Conservation (phyloP, 208 protist species). For the Dictyostelium gargantuum region DNA sequence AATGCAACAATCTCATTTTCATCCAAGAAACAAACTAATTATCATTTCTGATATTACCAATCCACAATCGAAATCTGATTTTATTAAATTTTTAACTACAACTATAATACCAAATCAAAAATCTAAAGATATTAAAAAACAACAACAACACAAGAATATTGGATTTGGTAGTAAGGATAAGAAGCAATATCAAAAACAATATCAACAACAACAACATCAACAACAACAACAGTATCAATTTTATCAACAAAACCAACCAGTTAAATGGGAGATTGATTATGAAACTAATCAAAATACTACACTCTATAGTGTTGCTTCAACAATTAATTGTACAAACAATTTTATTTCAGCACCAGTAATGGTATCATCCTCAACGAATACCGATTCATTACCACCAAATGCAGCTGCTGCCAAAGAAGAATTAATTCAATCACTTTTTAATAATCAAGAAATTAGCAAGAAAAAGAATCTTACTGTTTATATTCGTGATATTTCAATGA, state of each 20-base stretch:
- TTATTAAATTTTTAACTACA: slow-evolving; percentile 7
- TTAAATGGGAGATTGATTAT: neutral
- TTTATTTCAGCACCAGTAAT: neutral
- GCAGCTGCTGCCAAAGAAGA: no score
- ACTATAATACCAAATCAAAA: neutral
- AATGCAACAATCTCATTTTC: neutral
- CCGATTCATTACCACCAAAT: neutral
- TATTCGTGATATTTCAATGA: neutral
- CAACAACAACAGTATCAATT: neutral
- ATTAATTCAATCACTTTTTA: neutral
- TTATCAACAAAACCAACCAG: neutral
- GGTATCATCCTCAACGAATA: neutral
- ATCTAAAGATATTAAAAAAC: neutral
- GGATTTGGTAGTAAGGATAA: neutral
- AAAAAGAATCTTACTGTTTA: neutral
- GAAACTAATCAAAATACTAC: neutral
- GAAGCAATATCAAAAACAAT: neutral
- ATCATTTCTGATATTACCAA: slow-evolving; percentile 10
- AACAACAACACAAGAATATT: neutral
- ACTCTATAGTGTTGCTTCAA: neutral
- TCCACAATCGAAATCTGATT: slow-evolving; percentile 15
- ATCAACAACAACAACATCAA: neutral
- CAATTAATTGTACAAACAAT: neutral
- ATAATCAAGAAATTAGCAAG: neutral
- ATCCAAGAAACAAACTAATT: slow-evolving; percentile 25